Conservation (phyloP, 805 yeast genomes). For the Wickerhamomyces sydowiorum region DNA sequence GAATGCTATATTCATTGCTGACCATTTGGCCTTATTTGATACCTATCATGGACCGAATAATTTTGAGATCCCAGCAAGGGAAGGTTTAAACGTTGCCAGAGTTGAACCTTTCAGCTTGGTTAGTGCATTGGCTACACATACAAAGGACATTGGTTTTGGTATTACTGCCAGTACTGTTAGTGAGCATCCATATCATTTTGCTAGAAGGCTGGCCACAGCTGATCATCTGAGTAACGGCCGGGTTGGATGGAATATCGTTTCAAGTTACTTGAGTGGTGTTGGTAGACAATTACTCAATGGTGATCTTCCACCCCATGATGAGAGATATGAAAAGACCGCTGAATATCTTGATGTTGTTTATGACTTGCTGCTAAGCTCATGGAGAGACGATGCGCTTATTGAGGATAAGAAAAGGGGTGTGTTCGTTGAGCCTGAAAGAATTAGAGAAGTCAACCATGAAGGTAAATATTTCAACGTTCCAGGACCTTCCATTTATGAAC, state of each 20-base stretch:
- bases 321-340: constrained; percentile 30
- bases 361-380: constrained; percentile 29
- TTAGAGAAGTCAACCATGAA: constrained; percentile 28
- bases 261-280: constrained; percentile 32
- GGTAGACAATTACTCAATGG: constrained; percentile 30
- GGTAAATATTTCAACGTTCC: constrained; percentile 32
- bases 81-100: constrained; percentile 27
- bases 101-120: constrained; percentile 32
- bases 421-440: constrained; percentile 27
- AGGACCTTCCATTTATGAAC: constrained; percentile 30
- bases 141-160: constrained; percentile 30
- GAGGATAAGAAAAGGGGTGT: constrained; percentile 16
- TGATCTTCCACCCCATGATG: constrained; percentile 32
- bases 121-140: constrained; percentile 33
- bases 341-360: constrained; percentile 34
- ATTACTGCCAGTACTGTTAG: constrained; percentile 33
- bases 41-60: constrained; percentile 28
- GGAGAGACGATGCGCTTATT: constrained; percentile 32
- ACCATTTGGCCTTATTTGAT: constrained; percentile 32
- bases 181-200: constrained; percentile 34
- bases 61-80: constrained; percentile 23
- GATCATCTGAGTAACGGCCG: constrained; percentile 36
- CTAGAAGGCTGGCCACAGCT: constrained; percentile 33
- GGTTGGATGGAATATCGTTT: constrained; percentile 38
- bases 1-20: constrained; percentile 32